Percentiles rank a stretch among this genome's conserved stretches.
phyloP scores from a whole-genome alignment of 2,329 filamentous ascomycete genomes.

The Aspergillus felis region DNA sequence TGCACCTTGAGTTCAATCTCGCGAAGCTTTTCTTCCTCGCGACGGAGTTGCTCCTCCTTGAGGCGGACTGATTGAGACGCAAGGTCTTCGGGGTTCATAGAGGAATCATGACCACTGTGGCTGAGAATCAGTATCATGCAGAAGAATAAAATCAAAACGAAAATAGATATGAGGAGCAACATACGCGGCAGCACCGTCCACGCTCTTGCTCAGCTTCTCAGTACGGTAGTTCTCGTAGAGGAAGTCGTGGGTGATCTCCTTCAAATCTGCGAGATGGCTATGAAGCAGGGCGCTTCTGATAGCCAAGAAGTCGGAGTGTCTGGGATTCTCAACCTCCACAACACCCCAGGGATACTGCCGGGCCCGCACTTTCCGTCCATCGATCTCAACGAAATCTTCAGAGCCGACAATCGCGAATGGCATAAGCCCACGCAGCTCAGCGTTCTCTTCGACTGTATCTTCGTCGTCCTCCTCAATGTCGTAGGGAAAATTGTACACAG shows the following conservation, averaged over 20 bases:
- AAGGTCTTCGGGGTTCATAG: constrained; percentile 96
- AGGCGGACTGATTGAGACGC: constrained; percentile 95
- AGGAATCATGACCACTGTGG: constrained; percentile 59
- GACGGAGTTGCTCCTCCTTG: constrained; percentile 98
- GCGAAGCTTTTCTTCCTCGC: constrained; percentile 98
- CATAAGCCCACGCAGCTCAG: constrained; percentile 95
- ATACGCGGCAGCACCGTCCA: constrained; percentile 84
- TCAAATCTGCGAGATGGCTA: constrained; percentile 95
- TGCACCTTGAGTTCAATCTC: constrained; percentile 99
- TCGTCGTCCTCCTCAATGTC: constrained; percentile 99
- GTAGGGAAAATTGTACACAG: constrained; percentile 99
- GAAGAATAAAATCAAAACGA: not conserved
- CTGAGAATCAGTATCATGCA: constrained; percentile 12
- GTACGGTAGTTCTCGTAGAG: constrained; percentile 99
- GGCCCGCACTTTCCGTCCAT: constrained; percentile 85
- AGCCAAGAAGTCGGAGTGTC: constrained; percentile 96
- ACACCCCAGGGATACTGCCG: constrained; percentile 99
- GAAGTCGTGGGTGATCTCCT: constrained; percentile 99
- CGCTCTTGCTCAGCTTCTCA: constrained; percentile 99
- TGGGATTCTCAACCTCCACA: constrained; percentile 97
- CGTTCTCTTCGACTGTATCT: constrained; percentile 98
- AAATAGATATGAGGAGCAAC: constrained; percentile 40
- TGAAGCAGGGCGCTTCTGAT: constrained; percentile 95
- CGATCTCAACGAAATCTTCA: constrained; percentile 91
- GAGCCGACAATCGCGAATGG: constrained; percentile 98